These are phyloP conservation scores for Sclerospora graminicola DNA, from an alignment of 352 stramenopile species.

Conservation along the genomic window DNA sequence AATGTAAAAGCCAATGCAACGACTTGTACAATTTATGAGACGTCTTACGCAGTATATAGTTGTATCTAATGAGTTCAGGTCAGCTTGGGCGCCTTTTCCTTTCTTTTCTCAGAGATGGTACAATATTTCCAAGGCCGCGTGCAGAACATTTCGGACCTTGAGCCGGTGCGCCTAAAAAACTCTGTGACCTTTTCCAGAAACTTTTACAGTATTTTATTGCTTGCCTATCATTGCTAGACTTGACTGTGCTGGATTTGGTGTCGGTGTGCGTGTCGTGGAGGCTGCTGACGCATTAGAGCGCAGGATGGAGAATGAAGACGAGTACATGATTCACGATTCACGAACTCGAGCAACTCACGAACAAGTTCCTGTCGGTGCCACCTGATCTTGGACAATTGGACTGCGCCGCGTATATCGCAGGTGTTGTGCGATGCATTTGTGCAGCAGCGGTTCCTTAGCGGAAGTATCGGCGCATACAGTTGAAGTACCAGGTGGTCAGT, in stretches of 20 bases:
- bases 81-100: conserved; percentile 92
- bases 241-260: too few species aligned
- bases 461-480: too few species aligned
- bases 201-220: conserved; percentile 58
- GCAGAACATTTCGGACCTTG: conserved; percentile 92
- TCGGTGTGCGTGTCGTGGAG: too few species aligned
- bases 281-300: too few species aligned
- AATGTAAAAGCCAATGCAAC: not conserved
- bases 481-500: too few species aligned
- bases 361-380: conserved; percentile 95
- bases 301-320: conserved; percentile 94
- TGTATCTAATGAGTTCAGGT: too few species aligned
- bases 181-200: too few species aligned
- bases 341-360: conserved; percentile 89
- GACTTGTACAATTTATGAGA: not conserved
- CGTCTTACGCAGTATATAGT: not conserved
- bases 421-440: conserved; percentile 88
- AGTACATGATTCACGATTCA: conserved; percentile 99
- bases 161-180: conserved; percentile 58
- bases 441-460: conserved; percentile 74
- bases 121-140: conserved; percentile 95
- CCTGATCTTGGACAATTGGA: conserved; percentile 91
- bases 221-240: too few species aligned
- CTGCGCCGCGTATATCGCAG: conserved; percentile 96
- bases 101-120: too few species aligned